Base-by-base conservation (phyloP, 2,329 filamentous ascomycete genomes). In the Metarhizium guizhouense region DNA sequence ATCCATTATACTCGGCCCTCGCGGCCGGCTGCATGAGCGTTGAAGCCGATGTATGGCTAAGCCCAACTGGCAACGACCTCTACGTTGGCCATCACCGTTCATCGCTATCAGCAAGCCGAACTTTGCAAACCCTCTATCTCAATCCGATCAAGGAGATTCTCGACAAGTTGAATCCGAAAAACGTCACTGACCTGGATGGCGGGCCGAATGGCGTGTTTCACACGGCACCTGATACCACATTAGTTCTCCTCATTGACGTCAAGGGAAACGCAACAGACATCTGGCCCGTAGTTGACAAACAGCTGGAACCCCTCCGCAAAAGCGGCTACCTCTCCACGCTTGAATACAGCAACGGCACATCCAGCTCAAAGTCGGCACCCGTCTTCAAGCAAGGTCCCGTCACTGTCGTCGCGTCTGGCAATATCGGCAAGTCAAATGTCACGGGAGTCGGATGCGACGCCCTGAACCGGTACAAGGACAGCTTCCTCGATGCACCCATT, bases 381-480 rank as follows among this genome's bases (percentile, higher is more conserved):
- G 42, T 54, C 14, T 54, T 57, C 47, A 42, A 16, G 29, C 65
- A 71, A 36, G 74, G 86, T 0, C 81, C 83, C 1, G 66, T 90
- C 20, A 89, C 85, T 0, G 77, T 89, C 1, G 83, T 90, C 2
- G 84, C 81, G 0, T 87, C 85, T 0, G 86, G 87, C 7, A 81
- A 81, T 45, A 61, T 66, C 5, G 54, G 30, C 38, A 58, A 49
- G 6, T 55, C 57, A 1, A 56, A 55, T 40, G 32, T 57, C 49
- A 53, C 48, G 2, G 53, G 56, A 38, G 25, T 40, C 4, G 56
- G 56, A 7, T 57, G 56, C 47, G 51, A 55, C 51, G 52, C 48
- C 2, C n/a, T 58, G 13, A 14, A 36, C 20, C 25, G n/a, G 13
- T 56, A 52, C 40, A 74, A 83, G 42, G 82, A 87, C 65, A 74